These are phyloP conservation scores for Talaromyces sp. DNA, from an alignment of 2,329 filamentous ascomycete genomes.

Conservation along the genomic window DNA sequence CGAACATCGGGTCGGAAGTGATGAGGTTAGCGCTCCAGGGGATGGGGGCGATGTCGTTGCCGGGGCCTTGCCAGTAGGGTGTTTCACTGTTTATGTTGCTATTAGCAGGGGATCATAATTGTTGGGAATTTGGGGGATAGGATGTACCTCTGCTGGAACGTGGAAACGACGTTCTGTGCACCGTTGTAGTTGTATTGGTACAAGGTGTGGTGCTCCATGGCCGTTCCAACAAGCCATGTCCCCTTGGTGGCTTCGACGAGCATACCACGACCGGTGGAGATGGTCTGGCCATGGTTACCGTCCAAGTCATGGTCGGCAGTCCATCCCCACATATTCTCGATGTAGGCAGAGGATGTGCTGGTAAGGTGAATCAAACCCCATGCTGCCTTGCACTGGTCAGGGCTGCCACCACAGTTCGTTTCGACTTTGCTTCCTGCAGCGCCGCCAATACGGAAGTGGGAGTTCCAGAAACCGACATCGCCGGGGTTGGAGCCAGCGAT, in stretches of 20 bases:
- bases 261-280: slow-evolving; percentile 47
- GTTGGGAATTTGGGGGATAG: too few relatives aligned
- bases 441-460: slow-evolving; percentile 49
- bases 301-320: slow-evolving; percentile 52
- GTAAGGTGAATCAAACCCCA: slow-evolving; percentile 55
- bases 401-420: slow-evolving; percentile 38
- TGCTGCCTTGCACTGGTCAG: slow-evolving; percentile 49
- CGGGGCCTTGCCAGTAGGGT: slow-evolving; percentile 46
- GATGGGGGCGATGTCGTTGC: slow-evolving; percentile 32
- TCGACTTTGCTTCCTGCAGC: slow-evolving; percentile 44
- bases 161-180: slow-evolving; percentile 52
- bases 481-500: slow-evolving; percentile 48
- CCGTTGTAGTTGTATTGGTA: slow-evolving; percentile 55
- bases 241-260: slow-evolving; percentile 50
- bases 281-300: slow-evolving; percentile 29
- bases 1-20: slow-evolving; percentile 31
- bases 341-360: slow-evolving; percentile 48
- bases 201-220: slow-evolving; percentile 54
- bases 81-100: slow-evolving; percentile 47
- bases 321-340: slow-evolving; percentile 57
- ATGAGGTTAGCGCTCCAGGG: slow-evolving; percentile 29
- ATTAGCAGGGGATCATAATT: background rate
- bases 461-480: slow-evolving; percentile 54
- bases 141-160: slow-evolving; percentile 34
- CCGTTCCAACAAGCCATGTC: slow-evolving; percentile 56